Evolutionary conservation across 306 rosid species (phyloP), one percentile per base, ranked within the genome.

Genomic region (Cicer bijugum): DNA sequence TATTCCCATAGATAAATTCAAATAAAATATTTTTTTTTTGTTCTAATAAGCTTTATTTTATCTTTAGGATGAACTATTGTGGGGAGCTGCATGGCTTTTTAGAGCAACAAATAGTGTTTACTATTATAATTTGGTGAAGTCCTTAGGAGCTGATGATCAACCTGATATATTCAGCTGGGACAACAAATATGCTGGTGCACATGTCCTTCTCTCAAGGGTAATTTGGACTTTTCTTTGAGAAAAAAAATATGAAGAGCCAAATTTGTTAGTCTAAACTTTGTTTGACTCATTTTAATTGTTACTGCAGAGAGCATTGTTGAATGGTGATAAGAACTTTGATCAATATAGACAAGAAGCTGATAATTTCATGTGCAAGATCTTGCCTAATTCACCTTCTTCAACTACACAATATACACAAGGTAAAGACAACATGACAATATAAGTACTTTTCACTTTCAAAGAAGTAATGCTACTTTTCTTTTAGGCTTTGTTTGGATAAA

Each of bases 51-150:
- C 11, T 20, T 38, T 55, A 10, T 47, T 44, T 45, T 10, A 33
- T 19, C 51, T 72, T 46, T 46, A 91, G 98, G 98, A 94, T 77
- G 98, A 94, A 69, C 82, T 91, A 43, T 61, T 94, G 71, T 89
- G 98, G 98, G 98, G 94, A 68, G 97, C 92, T 78, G 84, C 98
- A 19, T 94, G 98, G 96, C 92, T 94, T 55, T 76, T 88, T 62
- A 84, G 88, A 82, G 97, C 98, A 78, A 91, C 96, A 63, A 91
- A 94, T 48, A 85, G 74, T 16, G 80, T 75, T 37, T 63, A 64
- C 66, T 94, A 94, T 76, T 82, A 73, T 43, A 88, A 87, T 44
- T 75, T 94, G 71, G 69, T 89, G 63, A 85, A 82, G 81, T 78
- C 88, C 1, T 76, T 91, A 62, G 96, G 95, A 77, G 92, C 83